Evolutionary conservation across 306 rosid species (phyloP).

Genomic region (Malus sieversii): DNA sequence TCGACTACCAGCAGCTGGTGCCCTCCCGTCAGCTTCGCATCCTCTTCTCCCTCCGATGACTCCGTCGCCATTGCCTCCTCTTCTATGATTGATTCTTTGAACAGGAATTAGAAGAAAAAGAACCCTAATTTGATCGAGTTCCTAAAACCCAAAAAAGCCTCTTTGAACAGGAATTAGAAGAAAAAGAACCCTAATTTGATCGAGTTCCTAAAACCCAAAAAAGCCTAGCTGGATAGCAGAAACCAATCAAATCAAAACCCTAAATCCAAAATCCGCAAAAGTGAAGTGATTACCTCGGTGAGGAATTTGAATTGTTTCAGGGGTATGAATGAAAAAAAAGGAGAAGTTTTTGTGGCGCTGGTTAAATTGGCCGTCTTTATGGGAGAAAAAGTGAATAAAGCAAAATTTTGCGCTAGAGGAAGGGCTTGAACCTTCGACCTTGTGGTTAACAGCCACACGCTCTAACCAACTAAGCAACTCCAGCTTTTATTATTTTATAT

Average conservation of each 20-base stretch:
- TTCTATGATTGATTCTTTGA: neutral
- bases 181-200: neutral
- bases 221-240: neutral
- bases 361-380: neutral
- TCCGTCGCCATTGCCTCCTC: conserved; percentile 61
- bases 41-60: conserved; percentile 92
- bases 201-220: neutral
- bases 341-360: neutral
- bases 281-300: neutral
- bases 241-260: neutral
- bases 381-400: neutral
- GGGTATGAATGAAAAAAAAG: neutral
- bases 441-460: conserved; percentile 22
- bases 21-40: conserved; percentile 56
- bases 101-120: neutral
- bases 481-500: neutral
- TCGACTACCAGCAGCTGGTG: conserved; percentile 39
- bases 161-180: neutral
- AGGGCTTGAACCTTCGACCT: conserved; percentile 20
- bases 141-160: neutral
- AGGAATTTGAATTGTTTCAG: neutral
- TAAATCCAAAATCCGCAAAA: neutral
- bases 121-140: neutral
- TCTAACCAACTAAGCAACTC: conserved; percentile 18
- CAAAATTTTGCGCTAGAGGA: neutral